phyloP scores from a whole-genome alignment of 176 grass and related monocot genomes.

The Canna indica region DNA sequence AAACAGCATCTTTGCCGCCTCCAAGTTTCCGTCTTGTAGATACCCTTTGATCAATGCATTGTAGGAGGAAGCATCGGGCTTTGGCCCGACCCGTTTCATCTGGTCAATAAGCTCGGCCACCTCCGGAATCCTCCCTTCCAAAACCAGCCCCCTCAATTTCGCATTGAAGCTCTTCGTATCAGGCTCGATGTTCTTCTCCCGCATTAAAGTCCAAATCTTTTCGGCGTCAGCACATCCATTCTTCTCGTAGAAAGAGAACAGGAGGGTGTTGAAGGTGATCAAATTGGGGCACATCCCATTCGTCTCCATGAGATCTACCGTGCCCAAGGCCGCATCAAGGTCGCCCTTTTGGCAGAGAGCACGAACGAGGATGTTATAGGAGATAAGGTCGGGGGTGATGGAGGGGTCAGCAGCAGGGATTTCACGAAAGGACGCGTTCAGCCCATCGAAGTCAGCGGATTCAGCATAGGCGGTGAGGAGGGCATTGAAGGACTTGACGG shows the following conservation, averaged over 20 bases:
- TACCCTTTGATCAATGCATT: slow-evolving; percentile 49
- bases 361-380: slow-evolving; percentile 53
- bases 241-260: slow-evolving; percentile 33
- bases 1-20: slow-evolving; percentile 40
- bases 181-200: slow-evolving; percentile 34
- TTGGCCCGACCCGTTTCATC: slow-evolving; percentile 38
- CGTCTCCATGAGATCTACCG: slow-evolving; percentile 42
- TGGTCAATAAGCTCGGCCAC: slow-evolving; percentile 26
- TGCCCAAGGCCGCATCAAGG: slow-evolving; percentile 34
- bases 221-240: slow-evolving; percentile 14
- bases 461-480: slow-evolving; percentile 25
- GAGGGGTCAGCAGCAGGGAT: slow-evolving; percentile 30
- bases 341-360: slow-evolving; percentile 30
- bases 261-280: slow-evolving; percentile 38
- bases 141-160: slow-evolving; percentile 41
- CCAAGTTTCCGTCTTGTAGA: slow-evolving; percentile 35
- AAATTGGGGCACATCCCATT: slow-evolving; percentile 14
- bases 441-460: slow-evolving; percentile 2
- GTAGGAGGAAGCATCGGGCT: slow-evolving; percentile 42
- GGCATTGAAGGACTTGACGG: slow-evolving; percentile 31
- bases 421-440: slow-evolving; percentile 27
- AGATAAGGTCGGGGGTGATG: slow-evolving; percentile 22
- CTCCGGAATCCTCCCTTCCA: slow-evolving; percentile 25
- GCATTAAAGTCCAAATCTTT: slow-evolving; percentile 48
- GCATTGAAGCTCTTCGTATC: slow-evolving; percentile 38